Evolutionary conservation across 768 basidiomycete genomes (phyloP).

Genomic region (Roridomyces roridus): DNA sequence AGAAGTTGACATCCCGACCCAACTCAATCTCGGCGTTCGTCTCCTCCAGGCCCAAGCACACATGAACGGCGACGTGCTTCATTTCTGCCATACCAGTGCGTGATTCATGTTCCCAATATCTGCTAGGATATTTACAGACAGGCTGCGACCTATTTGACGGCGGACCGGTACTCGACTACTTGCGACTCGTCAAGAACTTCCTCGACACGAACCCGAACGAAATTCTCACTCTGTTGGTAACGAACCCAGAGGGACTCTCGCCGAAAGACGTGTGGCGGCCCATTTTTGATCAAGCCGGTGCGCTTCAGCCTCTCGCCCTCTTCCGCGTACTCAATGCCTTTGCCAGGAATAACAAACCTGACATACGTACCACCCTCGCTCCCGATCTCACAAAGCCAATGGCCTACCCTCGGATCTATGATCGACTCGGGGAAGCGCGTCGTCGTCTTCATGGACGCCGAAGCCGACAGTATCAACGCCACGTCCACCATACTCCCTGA

Average conservation of each 20-base stretch:
- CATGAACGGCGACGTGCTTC: constrained; percentile 49
- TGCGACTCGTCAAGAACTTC: constrained; percentile 59
- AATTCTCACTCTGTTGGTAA: constrained; percentile 71
- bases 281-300: constrained; percentile 56
- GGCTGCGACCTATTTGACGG: constrained; percentile 60
- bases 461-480: constrained; percentile 28
- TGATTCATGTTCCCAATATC: too few species aligned
- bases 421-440: constrained; percentile 52
- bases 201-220: constrained; percentile 68
- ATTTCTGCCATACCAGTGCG: constrained; percentile 76
- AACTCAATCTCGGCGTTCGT: constrained; percentile 39
- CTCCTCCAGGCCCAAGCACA: constrained; percentile 45
- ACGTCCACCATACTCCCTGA: constrained; percentile 46
- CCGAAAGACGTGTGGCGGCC: constrained; percentile 56
- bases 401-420: constrained; percentile 56
- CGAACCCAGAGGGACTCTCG: constrained; percentile 64
- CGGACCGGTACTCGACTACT: constrained; percentile 53
- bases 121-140: too few species aligned
- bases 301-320: constrained; percentile 20
- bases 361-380: constrained; percentile 58
- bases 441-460: constrained; percentile 55
- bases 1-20: constrained; percentile 37
- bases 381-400: constrained; percentile 36
- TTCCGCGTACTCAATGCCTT: background rate
- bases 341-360: constrained; percentile 50